These are phyloP conservation scores for Penicillium paradoxum DNA, from an alignment of 495 filamentous ascomycete species.

Conservation along the genomic window DNA sequence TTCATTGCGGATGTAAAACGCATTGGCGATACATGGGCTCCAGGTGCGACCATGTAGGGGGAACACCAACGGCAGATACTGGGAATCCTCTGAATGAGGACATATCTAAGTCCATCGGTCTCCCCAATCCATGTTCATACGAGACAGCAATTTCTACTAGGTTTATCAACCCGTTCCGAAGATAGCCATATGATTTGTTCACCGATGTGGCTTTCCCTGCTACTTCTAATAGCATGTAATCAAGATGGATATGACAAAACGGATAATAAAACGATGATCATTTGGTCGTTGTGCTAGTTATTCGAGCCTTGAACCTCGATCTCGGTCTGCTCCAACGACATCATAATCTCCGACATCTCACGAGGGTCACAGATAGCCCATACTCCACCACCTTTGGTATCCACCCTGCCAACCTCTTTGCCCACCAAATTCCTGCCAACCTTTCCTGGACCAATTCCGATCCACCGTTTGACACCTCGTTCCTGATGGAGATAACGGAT, in stretches of 20 bases:
- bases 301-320: constrained; percentile 23
- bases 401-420: constrained; percentile 85
- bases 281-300: not conserved
- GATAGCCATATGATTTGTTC: not conserved
- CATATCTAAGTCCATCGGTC: not conserved
- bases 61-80: not conserved
- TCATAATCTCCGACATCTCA: constrained; percentile 73
- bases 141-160: not conserved
- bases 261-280: not conserved
- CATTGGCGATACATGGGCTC: constrained; percentile 67
- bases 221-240: not conserved
- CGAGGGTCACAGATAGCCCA: constrained; percentile 85
- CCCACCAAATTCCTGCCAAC: constrained; percentile 92
- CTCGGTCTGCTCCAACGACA: constrained; percentile 70
- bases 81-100: no score
- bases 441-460: constrained; percentile 92
- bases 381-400: constrained; percentile 80
- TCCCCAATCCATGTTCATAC: not conserved
- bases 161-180: not conserved
- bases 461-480: constrained; percentile 76
- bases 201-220: not conserved
- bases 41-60: constrained; percentile 44
- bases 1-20: constrained; percentile 79
- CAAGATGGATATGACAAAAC: not conserved
- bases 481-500: constrained; percentile 87